Evolutionary conservation across 2,329 filamentous ascomycete species (phyloP).

Genomic region (Aspergillus melleus): DNA sequence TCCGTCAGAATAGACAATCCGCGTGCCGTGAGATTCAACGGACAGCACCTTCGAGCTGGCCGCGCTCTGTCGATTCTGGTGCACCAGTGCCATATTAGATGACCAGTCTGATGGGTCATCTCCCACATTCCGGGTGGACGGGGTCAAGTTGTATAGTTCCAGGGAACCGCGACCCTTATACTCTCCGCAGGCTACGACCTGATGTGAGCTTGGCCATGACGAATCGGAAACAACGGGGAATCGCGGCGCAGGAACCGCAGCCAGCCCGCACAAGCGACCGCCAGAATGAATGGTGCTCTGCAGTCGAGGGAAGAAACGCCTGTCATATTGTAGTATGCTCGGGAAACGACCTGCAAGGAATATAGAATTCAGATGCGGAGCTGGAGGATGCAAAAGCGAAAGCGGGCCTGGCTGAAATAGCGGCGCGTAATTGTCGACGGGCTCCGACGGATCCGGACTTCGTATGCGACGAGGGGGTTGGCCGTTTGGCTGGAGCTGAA

Average conservation of each 20-base stretch:
- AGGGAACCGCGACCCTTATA: slow-evolving; percentile 90
- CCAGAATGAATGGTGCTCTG: slow-evolving; percentile 80
- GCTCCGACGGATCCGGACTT: slow-evolving; percentile 34
- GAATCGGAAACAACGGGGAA: slow-evolving; percentile 47
- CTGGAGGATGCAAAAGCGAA: slow-evolving; percentile 75
- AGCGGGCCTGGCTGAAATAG: slow-evolving; percentile 79
- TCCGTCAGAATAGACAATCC: slow-evolving; percentile 80
- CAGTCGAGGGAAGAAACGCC: slow-evolving; percentile 77
- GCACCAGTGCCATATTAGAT: slow-evolving; percentile 36
- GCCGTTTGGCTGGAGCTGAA: slow-evolving; percentile 35
- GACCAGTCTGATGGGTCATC: slow-evolving; percentile 25
- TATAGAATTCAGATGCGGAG: slow-evolving; percentile 69
- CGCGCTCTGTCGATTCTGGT: slow-evolving; percentile 81
- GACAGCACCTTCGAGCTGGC: slow-evolving; percentile 78
- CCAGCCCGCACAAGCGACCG: slow-evolving; percentile 71
- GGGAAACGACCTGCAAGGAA: slow-evolving; percentile 88
- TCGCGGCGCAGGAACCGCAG: slow-evolving; percentile 59
- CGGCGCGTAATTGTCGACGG: slow-evolving; percentile 60
- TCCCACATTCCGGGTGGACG: slow-evolving; percentile 28
- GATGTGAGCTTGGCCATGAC: slow-evolving; percentile 57
- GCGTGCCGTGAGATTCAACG: slow-evolving; percentile 76
- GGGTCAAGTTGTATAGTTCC: slow-evolving; percentile 67
- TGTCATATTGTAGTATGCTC: slow-evolving; percentile 84
- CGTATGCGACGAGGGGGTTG: slow-evolving; percentile 39
- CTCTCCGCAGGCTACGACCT: slow-evolving; percentile 78